Evolutionary conservation across 1,284 basidiomycete genomes (phyloP).

Genomic region (Clitocybe nebularis): DNA sequence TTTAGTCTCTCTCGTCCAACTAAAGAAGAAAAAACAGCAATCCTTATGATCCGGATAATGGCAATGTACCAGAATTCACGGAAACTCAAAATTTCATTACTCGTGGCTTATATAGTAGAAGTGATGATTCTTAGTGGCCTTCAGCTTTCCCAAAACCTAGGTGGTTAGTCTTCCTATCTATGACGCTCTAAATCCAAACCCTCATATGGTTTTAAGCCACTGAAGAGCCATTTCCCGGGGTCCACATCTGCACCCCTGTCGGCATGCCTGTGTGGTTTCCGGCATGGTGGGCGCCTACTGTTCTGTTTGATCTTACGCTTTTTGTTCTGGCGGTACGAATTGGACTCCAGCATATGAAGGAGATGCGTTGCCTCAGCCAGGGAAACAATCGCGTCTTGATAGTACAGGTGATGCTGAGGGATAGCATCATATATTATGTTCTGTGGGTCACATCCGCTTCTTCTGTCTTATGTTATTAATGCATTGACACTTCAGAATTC

Average conservation of each 20-base stretch:
- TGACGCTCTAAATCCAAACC: no score
- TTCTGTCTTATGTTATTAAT: background rate
- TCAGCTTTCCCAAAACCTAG: no score
- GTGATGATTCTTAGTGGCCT: background rate
- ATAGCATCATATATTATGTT: conserved; percentile 7
- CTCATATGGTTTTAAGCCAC: no score
- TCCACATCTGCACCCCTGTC: background rate
- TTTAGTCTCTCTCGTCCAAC: background rate
- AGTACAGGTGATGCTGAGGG: conserved; percentile 4
- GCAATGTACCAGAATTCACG: background rate
- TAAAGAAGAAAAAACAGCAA: background rate
- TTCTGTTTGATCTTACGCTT: conserved; percentile 1
- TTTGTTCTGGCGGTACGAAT: conserved; percentile 1
- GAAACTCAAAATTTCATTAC: background rate
- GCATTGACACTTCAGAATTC: background rate
- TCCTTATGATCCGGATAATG: background rate
- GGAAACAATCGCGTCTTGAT: background rate
- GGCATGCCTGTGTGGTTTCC: background rate
- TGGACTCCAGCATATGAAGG: background rate
- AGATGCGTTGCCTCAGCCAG: background rate
- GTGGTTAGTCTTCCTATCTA: no score
- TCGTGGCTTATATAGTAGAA: background rate
- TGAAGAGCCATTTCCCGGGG: no score
- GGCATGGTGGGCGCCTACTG: background rate
- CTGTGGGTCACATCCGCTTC: background rate